Percentiles rank a stretch among this genome's conserved stretches.
These are phyloP conservation scores for Beta lomatogona DNA, from an alignment of 179 eudicot species.

Conservation along the genomic window DNA sequence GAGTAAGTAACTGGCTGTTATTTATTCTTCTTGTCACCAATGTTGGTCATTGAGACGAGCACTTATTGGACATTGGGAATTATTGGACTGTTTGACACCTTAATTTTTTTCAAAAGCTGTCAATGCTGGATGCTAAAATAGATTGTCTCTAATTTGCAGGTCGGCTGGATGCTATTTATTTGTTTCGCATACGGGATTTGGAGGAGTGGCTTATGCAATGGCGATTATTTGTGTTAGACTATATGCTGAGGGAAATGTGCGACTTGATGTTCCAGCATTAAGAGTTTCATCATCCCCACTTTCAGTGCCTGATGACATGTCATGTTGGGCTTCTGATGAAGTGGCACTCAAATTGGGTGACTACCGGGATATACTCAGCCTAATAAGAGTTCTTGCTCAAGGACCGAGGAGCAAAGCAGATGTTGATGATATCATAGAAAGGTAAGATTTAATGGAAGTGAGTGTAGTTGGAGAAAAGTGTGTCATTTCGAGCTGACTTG, in stretches of 20 bases:
- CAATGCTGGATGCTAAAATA: constrained; percentile 20
- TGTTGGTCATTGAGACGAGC: constrained; percentile 12
- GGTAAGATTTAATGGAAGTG: constrained; percentile 43
- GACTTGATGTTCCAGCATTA: constrained; percentile 34
- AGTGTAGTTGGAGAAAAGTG: background rate
- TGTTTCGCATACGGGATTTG: constrained; percentile 95
- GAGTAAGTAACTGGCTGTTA: constrained; percentile 52
- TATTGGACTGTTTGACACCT: background rate
- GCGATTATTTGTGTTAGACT: constrained; percentile 77
- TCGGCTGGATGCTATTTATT: constrained; percentile 83
- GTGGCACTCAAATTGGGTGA: constrained; percentile 69
- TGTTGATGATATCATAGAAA: constrained; percentile 78
- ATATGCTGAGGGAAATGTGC: constrained; percentile 62
- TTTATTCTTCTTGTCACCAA: constrained; percentile 16
- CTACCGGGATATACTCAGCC: constrained; percentile 87
- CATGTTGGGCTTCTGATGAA: constrained; percentile 51
- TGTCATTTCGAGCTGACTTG: background rate
- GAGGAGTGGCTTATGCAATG: constrained; percentile 97
- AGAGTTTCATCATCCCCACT: constrained; percentile 28
- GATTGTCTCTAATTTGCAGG: constrained; percentile 47
- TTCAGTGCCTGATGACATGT: constrained; percentile 22
- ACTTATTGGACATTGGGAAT: background rate
- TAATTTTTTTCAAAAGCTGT: background rate
- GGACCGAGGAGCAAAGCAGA: constrained; percentile 88
- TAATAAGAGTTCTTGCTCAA: constrained; percentile 77